These are phyloP conservation scores for Clavariopsis aquatica DNA, from an alignment of 495 filamentous ascomycete species.

Conservation along the genomic window DNA sequence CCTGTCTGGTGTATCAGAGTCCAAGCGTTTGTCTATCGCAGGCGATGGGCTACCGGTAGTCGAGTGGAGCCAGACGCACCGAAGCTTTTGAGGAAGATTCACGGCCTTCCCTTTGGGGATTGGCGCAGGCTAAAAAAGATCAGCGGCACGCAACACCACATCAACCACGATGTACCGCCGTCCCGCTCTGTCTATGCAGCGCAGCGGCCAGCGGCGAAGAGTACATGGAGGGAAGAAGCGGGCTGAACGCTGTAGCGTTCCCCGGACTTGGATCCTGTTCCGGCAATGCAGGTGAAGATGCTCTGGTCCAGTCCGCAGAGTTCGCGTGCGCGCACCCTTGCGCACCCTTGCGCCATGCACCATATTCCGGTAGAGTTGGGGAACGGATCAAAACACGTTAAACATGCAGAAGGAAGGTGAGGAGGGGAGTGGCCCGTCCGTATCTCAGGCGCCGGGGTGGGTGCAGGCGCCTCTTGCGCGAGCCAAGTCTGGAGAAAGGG, in stretches of 20 bases:
- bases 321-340: neutral
- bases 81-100: conserved; percentile 20
- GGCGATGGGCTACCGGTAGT: conserved; percentile 12
- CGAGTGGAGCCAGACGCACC: conserved; percentile 5
- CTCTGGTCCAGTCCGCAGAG: neutral
- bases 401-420: neutral
- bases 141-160: conserved; percentile 9
- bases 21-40: conserved; percentile 4
- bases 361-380: neutral
- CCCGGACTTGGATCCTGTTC: conserved; percentile 8
- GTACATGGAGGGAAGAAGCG: neutral
- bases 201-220: neutral
- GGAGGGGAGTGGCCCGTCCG: conserved; percentile 5
- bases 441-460: too few species aligned
- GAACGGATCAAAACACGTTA: neutral
- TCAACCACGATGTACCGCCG: neutral
- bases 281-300: conserved; percentile 21
- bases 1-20: conserved; percentile 11
- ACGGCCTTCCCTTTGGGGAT: conserved; percentile 8
- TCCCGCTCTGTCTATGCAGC: neutral
- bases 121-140: conserved; percentile 1
- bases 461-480: too few species aligned
- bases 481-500: conserved; percentile 10
- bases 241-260: neutral
- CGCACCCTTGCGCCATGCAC: too few species aligned